Evolutionary conservation across 352 stramenopile species (phyloP), one percentile per base, ranked within the genome.

Genomic region (Phytopythium sindhum): DNA sequence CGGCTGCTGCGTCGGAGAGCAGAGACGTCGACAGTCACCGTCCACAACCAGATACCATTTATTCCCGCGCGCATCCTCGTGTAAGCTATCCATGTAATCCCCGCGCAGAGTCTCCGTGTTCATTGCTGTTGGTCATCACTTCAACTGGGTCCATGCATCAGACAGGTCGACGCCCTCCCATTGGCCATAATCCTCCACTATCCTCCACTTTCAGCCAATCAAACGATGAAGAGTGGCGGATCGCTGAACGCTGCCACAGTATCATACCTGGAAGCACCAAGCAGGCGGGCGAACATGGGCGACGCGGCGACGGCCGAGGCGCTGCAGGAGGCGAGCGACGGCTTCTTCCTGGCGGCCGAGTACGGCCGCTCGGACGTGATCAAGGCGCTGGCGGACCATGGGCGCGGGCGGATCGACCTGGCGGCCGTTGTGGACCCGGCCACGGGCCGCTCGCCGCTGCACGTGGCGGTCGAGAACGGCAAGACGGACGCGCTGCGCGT

Each of bases 281-380:
- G 10, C 15, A 23, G 7, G 3, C 3, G 0, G 47, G 24, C 47
- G 47, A 61, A n/a, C 21, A 61, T 61, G 56, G 41, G 39, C 6
- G 56, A 61, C 56, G 56, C 31, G 21, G 41, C 39, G 37, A 21
- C 70, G 65, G 33, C 68, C 23, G 64, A 80, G 47, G 73, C 80
- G 74, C 70, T 91, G 39, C 77, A 84, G 41, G 86, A 93, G 67
- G 86, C 84, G 17, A 59, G 80, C 60, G 84, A 93, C 53, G 84
- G 84, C 61, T 90, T 95, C 78, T 93, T 95, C 74, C 63, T 91
- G 29, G 87, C 87, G 28, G 87, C 87, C 0, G 81, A 93, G 57
- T 85, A 93, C 70, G 87, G 85, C 28, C 83, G 85, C 51, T 87
- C 85, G 14, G 87, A 96, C 63, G 87, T 96, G 23, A 88, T 96